Conservation (phyloP, 306 rosid species). For the Rosa multiflora region DNA sequence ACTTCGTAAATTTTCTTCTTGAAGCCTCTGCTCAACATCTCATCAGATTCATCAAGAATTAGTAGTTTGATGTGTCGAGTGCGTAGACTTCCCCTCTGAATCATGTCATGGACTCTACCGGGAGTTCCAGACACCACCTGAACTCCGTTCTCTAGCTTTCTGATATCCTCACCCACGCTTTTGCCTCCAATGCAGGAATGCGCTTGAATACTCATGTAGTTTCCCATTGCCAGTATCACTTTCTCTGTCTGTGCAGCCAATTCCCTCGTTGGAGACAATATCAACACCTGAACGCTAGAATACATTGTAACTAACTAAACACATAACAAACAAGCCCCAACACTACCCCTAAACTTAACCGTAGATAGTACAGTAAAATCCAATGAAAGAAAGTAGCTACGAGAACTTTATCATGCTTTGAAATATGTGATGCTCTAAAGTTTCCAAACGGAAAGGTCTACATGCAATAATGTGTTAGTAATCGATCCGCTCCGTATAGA, state of each 20-base stretch:
- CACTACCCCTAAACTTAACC: background rate
- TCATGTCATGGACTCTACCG: constrained; percentile 97
- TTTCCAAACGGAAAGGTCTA: background rate
- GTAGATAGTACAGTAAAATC: no score
- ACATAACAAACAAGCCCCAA: background rate
- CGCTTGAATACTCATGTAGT: constrained; percentile 81
- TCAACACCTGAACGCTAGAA: constrained; percentile 75
- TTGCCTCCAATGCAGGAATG: constrained; percentile 96
- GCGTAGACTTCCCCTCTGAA: constrained; percentile 87
- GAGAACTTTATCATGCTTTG: background rate
- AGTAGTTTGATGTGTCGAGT: constrained; percentile 83
- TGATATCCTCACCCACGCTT: constrained; percentile 90
- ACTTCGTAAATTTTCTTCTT: constrained; percentile 96
- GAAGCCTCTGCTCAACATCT: constrained; percentile 97
- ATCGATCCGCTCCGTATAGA: no score
- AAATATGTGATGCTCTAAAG: background rate
- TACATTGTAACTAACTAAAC: background rate
- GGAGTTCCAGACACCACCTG: constrained; percentile 99
- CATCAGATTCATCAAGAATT: constrained; percentile 93
- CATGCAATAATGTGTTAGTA: no score
- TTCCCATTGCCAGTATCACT: constrained; percentile 86
- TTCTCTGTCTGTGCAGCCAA: constrained; percentile 93
- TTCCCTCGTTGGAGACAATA: constrained; percentile 94
- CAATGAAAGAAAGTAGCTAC: background rate
- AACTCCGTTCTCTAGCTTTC: constrained; percentile 94